Conservation (phyloP, 176 grass and related monocot genomes). For the Areca catechu region DNA sequence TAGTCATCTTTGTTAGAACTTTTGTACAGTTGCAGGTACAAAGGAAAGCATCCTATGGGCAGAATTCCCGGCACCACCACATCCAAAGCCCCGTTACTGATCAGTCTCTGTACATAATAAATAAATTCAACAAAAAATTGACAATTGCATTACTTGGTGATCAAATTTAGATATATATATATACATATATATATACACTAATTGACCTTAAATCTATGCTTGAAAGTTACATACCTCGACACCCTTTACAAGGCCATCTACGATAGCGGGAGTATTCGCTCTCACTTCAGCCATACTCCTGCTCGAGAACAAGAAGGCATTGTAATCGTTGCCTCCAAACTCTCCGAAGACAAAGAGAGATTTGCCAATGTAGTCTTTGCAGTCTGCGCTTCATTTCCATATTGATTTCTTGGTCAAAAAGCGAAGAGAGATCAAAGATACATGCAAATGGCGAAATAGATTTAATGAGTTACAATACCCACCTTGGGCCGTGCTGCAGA, state of each 20-base stretch:
- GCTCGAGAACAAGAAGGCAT: conserved; percentile 48
- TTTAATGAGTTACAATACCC: background rate
- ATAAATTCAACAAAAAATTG: too few relatives aligned
- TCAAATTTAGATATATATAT: too few relatives aligned
- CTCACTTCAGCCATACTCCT: conserved; percentile 47
- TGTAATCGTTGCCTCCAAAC: conserved; percentile 92
- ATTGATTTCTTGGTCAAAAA: too few relatives aligned
- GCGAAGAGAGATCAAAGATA: too few relatives aligned
- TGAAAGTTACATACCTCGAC: conserved; percentile 27
- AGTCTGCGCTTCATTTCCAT: conserved; percentile 20
- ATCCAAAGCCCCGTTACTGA: conserved; percentile 49
- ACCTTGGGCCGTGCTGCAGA: conserved; percentile 46
- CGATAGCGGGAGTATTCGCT: conserved; percentile 38
- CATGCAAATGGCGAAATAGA: too few relatives aligned
- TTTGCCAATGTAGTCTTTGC: conserved; percentile 39
- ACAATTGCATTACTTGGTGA: too few relatives aligned
- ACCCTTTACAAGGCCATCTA: conserved; percentile 32
- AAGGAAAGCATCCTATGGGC: conserved; percentile 69
- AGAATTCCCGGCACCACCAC: conserved; percentile 61
- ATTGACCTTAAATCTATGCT: too few relatives aligned
- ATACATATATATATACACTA: too few relatives aligned
- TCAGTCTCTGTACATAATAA: conserved; percentile 16
- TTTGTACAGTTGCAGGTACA: conserved; percentile 52
- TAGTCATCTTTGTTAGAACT: conserved; percentile 30
- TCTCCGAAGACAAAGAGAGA: conserved; percentile 78